Percentiles rank a stretch among this genome's conserved stretches.
These are phyloP conservation scores for Kalanchoe fedtschenkoi DNA, from an alignment of 164 flowering plant genomes.

Conservation along the genomic window DNA sequence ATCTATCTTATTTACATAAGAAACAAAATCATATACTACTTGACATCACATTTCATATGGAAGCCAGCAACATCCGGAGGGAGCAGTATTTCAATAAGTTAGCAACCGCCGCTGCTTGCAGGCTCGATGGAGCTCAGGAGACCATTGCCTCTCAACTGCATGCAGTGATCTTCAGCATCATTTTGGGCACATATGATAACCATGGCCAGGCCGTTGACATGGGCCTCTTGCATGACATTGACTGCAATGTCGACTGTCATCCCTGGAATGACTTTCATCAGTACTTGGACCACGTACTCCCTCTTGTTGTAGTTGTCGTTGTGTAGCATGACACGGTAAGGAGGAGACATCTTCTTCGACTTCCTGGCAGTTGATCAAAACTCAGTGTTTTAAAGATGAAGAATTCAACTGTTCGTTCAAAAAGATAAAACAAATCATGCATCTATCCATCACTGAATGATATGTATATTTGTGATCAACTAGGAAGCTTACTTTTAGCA, in stretches of 20 bases:
- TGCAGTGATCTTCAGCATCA: constrained; percentile 93
- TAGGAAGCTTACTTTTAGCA: too few relatives aligned
- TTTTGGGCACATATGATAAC: constrained; percentile 84
- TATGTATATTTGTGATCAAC: too few relatives aligned
- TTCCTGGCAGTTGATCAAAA: constrained; percentile 41
- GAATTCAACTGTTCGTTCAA: too few relatives aligned
- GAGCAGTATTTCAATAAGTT: neutral
- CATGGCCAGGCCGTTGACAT: constrained; percentile 70
- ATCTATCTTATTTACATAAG: neutral
- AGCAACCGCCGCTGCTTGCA: constrained; percentile 63
- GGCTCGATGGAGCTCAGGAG: constrained; percentile 92
- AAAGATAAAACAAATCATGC: too few relatives aligned
- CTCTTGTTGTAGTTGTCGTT: constrained; percentile 84
- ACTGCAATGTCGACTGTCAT: constrained; percentile 92
- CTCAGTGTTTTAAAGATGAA: neutral
- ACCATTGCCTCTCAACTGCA: constrained; percentile 84
- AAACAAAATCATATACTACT: neutral
- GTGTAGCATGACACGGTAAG: constrained; percentile 80
- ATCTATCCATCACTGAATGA: too few relatives aligned
- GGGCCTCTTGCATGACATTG: constrained; percentile 96
- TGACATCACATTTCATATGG: neutral
- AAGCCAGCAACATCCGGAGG: neutral
- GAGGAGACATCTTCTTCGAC: constrained; percentile 71
- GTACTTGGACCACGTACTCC: constrained; percentile 91
- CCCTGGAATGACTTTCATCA: constrained; percentile 94